phyloP scores from a whole-genome alignment of 306 rosid species.

The Acacia melanoxylon region DNA sequence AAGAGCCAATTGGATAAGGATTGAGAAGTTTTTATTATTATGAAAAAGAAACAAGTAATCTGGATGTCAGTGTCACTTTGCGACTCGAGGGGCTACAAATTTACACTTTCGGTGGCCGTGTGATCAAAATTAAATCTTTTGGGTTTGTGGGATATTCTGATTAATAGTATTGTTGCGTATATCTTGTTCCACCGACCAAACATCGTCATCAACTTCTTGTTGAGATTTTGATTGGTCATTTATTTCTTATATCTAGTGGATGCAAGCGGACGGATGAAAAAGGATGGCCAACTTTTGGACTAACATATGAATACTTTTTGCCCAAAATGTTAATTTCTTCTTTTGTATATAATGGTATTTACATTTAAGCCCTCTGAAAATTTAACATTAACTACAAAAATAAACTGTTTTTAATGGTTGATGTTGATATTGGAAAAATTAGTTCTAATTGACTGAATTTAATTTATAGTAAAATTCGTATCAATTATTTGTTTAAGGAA shows the following conservation, averaged over 20 bases:
- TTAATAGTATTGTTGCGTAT: neutral
- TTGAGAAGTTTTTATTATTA: neutral
- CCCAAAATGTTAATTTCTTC: neutral
- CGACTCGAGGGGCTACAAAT: neutral
- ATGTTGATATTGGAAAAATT: no score
- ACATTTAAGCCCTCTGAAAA: no score
- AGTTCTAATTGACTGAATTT: no score
- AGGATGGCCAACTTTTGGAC: neutral
- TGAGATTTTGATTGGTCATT: neutral
- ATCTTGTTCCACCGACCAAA: neutral
- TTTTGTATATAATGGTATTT: no score
- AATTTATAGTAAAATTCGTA: no score
- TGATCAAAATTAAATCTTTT: neutral
- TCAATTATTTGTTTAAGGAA: no score
- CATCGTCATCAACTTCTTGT: neutral
- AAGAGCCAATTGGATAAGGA: neutral
- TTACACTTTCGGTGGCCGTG: neutral
- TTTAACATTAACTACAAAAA: no score
- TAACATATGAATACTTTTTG: neutral
- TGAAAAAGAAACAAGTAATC: neutral
- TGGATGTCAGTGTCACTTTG: neutral
- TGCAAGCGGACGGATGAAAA: neutral
- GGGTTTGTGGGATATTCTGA: neutral
- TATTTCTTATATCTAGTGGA: neutral
- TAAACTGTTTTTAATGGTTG: no score